Evolutionary conservation across 202 grass and related monocot genomes (phyloP), one percentile per base, ranked within the genome.

Genomic region (Elaeis oleifera): DNA sequence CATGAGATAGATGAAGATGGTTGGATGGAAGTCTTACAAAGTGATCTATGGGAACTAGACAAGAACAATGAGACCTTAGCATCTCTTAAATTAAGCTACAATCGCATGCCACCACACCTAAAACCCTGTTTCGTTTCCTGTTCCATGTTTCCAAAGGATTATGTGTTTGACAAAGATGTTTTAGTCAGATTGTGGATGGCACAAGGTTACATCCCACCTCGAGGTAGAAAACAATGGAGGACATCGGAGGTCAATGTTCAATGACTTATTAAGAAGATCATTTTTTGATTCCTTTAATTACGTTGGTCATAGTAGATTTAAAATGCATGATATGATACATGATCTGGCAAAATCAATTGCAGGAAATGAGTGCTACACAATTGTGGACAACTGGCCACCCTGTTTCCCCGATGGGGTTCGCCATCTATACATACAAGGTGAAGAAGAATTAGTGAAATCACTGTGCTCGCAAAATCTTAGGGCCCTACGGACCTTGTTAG

Each of bases 291-390:
- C 39, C 68, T 57, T 59, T 58, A 67, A 20, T 20, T 20, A 20
- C 20, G 20, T 20, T 20, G 20, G 20, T 20, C 20, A 32, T 32
- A 8, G 5, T 5, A 60, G 76, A 72, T 61, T 17, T 29, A 75
- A 70, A 16, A 84, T 84, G 76, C 81, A 84, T 72, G 81, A 79
- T 19, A 71, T 84, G 13, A 65, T 74, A 17, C 71, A 76, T 31
- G 81, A 79, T 58, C 76, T 84, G 57, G 71, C 76, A 65, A 71
- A 72, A 65, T 71, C 57, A 49, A 71, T 80, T 71, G 71, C 67
- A 8, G 67, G 67, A 25, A 21, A 76, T 51, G 76, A 74, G 61
- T 72, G 51, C 59, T 71, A 51, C 13, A 74, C 72, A 74, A 69
- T 50, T 53, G 32, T 68, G 3, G 49, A 69, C 53, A 44, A 19